Percentiles rank a stretch among this genome's conserved stretches.
Evolutionary conservation across 108 stramenopile genomes (phyloP).

Genomic region (Epithemia pelagica): DNA sequence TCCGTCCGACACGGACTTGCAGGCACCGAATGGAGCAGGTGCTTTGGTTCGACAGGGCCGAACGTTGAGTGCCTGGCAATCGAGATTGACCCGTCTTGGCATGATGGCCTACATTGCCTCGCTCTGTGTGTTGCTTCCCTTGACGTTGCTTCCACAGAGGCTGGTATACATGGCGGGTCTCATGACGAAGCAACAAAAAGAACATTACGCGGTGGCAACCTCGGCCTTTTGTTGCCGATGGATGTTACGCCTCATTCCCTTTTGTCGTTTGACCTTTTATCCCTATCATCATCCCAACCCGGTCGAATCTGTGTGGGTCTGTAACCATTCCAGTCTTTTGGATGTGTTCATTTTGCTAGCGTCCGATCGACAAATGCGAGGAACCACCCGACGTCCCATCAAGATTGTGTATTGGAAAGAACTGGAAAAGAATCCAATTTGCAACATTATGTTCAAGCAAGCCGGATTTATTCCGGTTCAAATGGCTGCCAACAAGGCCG

Average conservation of each 20-base stretch:
- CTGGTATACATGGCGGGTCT: conserved; percentile 38
- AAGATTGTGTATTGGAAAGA: conserved; percentile 84
- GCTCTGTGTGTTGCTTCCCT: conserved; percentile 77
- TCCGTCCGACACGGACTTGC: not conserved
- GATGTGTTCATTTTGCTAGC: conserved; percentile 80
- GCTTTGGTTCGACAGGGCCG: not conserved
- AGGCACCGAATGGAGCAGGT: not conserved
- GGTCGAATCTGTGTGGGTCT: conserved; percentile 76
- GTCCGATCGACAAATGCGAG: conserved; percentile 46
- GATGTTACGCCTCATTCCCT: conserved; percentile 75
- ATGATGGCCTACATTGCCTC: conserved; percentile 63
- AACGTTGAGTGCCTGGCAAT: not conserved
- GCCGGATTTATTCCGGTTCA: conserved; percentile 79
- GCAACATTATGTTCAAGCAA: conserved; percentile 59
- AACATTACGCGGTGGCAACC: conserved; percentile 31
- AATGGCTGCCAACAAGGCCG: conserved; percentile 73
- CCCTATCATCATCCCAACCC: conserved; percentile 27
- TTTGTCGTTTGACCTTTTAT: conserved; percentile 43
- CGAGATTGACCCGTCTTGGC: conserved; percentile 13
- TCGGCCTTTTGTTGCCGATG: conserved; percentile 75
- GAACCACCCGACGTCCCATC: conserved; percentile 61
- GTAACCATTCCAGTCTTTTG: conserved; percentile 73
- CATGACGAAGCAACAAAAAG: conserved; percentile 13
- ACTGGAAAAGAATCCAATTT: conserved; percentile 74
- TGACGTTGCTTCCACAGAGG: conserved; percentile 53